Conservation (phyloP, 2,329 filamentous ascomycete genomes). For the Penicillium paneum region DNA sequence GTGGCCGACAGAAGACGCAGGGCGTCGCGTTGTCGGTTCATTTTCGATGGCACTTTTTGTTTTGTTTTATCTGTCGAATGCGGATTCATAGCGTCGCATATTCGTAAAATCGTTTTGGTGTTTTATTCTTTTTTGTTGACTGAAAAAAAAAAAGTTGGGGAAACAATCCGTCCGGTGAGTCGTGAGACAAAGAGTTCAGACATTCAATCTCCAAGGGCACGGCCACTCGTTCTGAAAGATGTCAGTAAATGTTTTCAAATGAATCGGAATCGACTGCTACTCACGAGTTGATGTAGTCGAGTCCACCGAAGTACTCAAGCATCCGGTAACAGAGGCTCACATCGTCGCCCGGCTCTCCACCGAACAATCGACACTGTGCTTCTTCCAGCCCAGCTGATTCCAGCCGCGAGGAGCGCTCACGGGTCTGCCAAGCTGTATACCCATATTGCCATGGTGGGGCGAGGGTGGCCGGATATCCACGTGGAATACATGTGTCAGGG, state of each 20-base stretch:
- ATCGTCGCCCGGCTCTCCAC: constrained; percentile 46
- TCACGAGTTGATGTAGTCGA: constrained; percentile 49
- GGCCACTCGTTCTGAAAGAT: constrained; percentile 16
- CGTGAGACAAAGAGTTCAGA: neutral
- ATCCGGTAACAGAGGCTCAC: constrained; percentile 47
- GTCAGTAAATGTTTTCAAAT: constrained; percentile 18
- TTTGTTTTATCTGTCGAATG: constrained; percentile 17
- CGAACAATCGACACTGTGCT: constrained; percentile 46
- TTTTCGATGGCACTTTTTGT: constrained; percentile 14
- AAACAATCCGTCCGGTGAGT: neutral
- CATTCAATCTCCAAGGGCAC: constrained; percentile 29
- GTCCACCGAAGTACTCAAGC: constrained; percentile 49
- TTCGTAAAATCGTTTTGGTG: constrained; percentile 12
- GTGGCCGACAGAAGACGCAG: constrained; percentile 8
- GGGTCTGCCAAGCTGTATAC: constrained; percentile 40
- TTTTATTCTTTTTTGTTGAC: constrained; percentile 16
- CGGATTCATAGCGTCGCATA: constrained; percentile 20
- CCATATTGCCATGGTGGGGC: constrained; percentile 45
- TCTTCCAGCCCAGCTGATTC: constrained; percentile 33
- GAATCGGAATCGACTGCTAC: constrained; percentile 11
- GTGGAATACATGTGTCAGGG: constrained; percentile 19
- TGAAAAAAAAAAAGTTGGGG: constrained; percentile 4
- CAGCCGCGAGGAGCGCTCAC: constrained; percentile 31
- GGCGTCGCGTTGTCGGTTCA: constrained; percentile 6
- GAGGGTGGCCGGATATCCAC: constrained; percentile 27